phyloP scores from a whole-genome alignment of 202 grass and related monocot genomes.

The Carex arenaria region DNA sequence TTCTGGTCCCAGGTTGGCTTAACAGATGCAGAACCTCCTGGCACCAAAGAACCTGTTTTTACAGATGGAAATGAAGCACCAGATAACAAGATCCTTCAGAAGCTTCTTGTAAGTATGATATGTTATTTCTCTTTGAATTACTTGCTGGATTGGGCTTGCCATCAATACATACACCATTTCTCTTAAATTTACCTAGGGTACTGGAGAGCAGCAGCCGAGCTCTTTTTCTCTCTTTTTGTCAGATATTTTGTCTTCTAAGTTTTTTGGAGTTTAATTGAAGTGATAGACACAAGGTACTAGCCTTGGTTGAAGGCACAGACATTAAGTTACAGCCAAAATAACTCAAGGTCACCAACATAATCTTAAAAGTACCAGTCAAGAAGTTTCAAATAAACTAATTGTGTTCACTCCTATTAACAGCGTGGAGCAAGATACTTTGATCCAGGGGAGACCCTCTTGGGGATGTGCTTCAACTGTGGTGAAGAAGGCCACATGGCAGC shows the following conservation, averaged over 20 bases:
- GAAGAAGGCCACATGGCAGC: constrained; percentile 84
- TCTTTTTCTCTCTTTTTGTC: neutral
- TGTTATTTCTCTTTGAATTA: constrained; percentile 21
- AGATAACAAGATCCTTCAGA: constrained; percentile 63
- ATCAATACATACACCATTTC: neutral
- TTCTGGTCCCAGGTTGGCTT: constrained; percentile 26
- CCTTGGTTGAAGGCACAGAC: neutral
- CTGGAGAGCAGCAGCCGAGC: neutral
- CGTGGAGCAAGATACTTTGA: constrained; percentile 87
- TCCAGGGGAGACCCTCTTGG: constrained; percentile 53
- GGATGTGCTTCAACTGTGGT: constrained; percentile 82
- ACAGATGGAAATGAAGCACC: constrained; percentile 37
- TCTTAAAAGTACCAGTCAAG: neutral
- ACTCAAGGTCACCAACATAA: neutral
- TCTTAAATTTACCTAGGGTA: neutral
- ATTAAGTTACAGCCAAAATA: neutral
- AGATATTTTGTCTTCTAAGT: neutral
- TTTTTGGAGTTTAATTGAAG: neutral
- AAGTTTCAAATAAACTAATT: constrained; percentile 19
- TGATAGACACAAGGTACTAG: neutral
- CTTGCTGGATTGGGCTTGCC: neutral
- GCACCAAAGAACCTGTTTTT: constrained; percentile 28
- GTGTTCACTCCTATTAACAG: constrained; percentile 38
- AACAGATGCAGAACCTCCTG: constrained; percentile 28
- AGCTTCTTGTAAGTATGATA: constrained; percentile 83